Percentiles rank a stretch among this genome's conserved stretches.
Evolutionary conservation across 1,284 basidiomycete genomes (phyloP).

Genomic region (Malassezia pachydermatis): DNA sequence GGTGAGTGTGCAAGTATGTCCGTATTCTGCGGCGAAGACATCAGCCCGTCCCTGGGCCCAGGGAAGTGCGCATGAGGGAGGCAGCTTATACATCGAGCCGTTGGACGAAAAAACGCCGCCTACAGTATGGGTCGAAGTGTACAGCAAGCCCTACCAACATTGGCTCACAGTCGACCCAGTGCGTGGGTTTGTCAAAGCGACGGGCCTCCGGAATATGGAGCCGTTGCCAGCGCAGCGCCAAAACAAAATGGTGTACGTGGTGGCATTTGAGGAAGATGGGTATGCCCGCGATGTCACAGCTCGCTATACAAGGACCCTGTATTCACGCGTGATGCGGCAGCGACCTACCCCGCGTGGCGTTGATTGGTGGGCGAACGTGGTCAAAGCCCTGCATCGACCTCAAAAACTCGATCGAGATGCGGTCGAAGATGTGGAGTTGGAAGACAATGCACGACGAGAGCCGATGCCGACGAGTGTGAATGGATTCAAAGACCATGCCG

Average conservation of each 20-base stretch:
- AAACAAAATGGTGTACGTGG: constrained; percentile 83
- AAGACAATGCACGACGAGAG: constrained; percentile 66
- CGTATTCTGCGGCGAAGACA: constrained; percentile 11
- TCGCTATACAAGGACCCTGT: constrained; percentile 64
- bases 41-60: not conserved
- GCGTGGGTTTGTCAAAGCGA: constrained; percentile 50
- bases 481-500: constrained; percentile 91
- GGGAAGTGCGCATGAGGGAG: constrained; percentile 4
- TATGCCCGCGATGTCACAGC: constrained; percentile 54
- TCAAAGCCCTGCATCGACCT: constrained; percentile 49
- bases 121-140: constrained; percentile 95
- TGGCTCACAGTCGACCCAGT: constrained; percentile 92
- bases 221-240: constrained; percentile 58
- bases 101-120: constrained; percentile 56
- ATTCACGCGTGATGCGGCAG: constrained; percentile 68
- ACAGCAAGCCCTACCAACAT: constrained; percentile 75
- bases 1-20: constrained; percentile 78
- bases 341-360: constrained; percentile 55
- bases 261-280: constrained; percentile 78
- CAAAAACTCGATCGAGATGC: constrained; percentile 65
- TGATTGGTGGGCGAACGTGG: constrained; percentile 65
- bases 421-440: constrained; percentile 83
- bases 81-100: constrained; percentile 38
- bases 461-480: constrained; percentile 85
- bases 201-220: constrained; percentile 57